Base-by-base conservation (phyloP, 176 grass and related monocot species). In the Carex parvula region DNA sequence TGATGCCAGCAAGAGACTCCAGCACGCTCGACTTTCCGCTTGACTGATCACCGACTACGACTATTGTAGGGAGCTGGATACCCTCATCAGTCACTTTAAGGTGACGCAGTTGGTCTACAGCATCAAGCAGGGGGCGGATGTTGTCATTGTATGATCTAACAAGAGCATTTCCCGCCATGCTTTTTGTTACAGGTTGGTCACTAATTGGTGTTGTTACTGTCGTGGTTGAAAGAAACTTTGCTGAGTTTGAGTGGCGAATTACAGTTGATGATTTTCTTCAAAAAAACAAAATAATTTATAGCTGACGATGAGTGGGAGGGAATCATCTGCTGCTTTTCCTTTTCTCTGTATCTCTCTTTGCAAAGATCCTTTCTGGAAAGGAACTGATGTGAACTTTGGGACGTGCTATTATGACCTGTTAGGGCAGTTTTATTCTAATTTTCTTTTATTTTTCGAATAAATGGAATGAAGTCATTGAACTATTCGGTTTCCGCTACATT, bases 1-100 rank as follows among this genome's bases (percentile, higher is more conserved):
- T 87, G 79, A 87, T 83, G 20, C 80, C 86, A 15, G 86, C 86
- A 15, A 87, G 65, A 18, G 86, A 83, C 18, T 87, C 86, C 2
- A 87, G 57, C 11, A 87, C 39, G 39, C 86, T 87, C 7, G 86
- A 83, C 18, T 81, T 81, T 3, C 78, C 78, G 30, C 78, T 81
- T 0, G 78, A 81, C 2, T 81, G 56, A 81, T 81, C 56, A 33
- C 78, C 56, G n/a, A 63, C 78, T 11, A 81, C 22, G 6, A 81
- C 56, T 12, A 81, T 81, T 5, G 78, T 81, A 0, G 78, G 78
- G 29, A 81, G 78, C 29, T 81, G 78, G 78, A 81, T 81, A 11
- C 56, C 78, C 6, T 81, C 78, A 20, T 81, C n/a, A 20, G 56
- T 81, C 22, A 81, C 35, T 61, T 81, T 81, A 12, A 81, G 78